Base-by-base conservation (phyloP, 116 monocot species). In the Posidonia oceanica region DNA sequence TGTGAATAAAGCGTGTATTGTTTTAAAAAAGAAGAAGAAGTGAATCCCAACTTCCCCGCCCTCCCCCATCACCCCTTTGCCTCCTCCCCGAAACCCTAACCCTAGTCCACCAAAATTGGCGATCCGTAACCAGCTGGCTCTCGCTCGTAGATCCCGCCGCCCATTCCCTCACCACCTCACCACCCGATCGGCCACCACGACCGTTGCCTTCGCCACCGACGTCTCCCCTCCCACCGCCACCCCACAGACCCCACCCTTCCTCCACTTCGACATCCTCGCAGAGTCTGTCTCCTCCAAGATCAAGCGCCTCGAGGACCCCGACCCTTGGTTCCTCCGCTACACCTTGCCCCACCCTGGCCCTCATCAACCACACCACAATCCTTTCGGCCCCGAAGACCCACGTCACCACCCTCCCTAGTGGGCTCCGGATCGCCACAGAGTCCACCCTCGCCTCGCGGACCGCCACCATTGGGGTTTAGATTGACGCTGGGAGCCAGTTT, bases 401-500 rank as follows among this genome's bases (percentile, higher is more conserved):
- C 68, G 87, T 97, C 54, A 92, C 97, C 63, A 92, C 92, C 52
- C 89, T 97, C 23, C 62, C 89, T 18, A 87, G 76, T 71, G 97
- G 89, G 10, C 87, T 97, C 66, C 89, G 92, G 53, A 73, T 97
- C 41, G 92, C 97, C 38, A 97, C 97, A 37, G 97, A 97, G 72
- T 92, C 92, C 16, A 77, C 81, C 29, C 89, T 89, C 52, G 69
- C 87, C 52, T 71, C 85, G 20, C 70, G 73, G 56, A 87, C 92
- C 21, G 92, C 97, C 71, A 97, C 97, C 48, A 85, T 92, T 39
- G 97, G 97, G 5, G 92, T 97, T 41, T 97, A 92, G 97, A 97
- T 97, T 78, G 97, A 97, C 66, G 87, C 92, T 14, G 92, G 97
- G 11, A 92, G 89, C 75, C 64, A 92, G 29, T 97, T 85, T 69